Base-by-base conservation (phyloP, 2,329 filamentous ascomycete species). In the Botrytis porri region DNA sequence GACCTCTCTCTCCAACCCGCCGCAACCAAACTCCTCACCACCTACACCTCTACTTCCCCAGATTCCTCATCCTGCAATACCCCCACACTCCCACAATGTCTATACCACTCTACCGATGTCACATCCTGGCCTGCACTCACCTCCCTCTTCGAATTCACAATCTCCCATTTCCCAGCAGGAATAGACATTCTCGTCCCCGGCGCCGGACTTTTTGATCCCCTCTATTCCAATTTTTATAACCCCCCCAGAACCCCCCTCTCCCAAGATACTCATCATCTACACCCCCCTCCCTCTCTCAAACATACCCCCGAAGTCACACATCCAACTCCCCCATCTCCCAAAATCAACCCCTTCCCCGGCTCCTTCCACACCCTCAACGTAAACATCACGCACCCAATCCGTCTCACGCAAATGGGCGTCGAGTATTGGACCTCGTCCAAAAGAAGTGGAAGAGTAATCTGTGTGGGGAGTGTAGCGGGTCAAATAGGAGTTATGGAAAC, bases 351-450 rank as follows among this genome's bases (percentile, higher is more conserved):
- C 14, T 20, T 29, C 10, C 62, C 62, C 7, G 62, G 62, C 78
- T 77, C 3, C 63, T 86, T 85, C 76, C 81, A 82, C 54, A 73
- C 81, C 69, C 70, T 87, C 29, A 85, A 86, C 70, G 85, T 87
- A 79, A 86, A 86, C 75, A 72, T 87, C 71, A 84, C 83, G 0
- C 85, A 87, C 74, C 85, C 85, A 1, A 86, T 87, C 76, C 84
- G 85, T 43, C 81, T 82, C 4, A 86, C 85, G 6, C 85, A 87
- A 75, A 80, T 87, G 35, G 85, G 85, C 14, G 83, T 87, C 70
- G 81, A 82, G 5, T 86, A 86, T 77, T 41, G 79, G 77, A 62
- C 78, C 14, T 63, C 37, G 45, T 70, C 76, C 14, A 67, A 73
- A 22, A 72, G 73, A 6, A 66, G 60, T 10, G 78, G 77, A 1